Conservation (phyloP, 2,329 filamentous ascomycete genomes). For the Penicillium sp. region DNA sequence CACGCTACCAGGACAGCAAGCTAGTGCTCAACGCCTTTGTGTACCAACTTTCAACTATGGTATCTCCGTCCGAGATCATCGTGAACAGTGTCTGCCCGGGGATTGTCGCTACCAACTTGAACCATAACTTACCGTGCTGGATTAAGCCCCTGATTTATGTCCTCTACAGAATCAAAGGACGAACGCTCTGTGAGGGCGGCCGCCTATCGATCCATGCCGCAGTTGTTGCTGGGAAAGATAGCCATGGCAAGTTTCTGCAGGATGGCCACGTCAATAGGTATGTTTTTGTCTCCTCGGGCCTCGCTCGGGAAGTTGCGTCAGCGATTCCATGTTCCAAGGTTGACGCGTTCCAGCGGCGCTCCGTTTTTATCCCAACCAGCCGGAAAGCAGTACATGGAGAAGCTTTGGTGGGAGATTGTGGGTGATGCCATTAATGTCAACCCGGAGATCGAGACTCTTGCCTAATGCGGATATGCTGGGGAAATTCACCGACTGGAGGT, state of each 20-base stretch:
- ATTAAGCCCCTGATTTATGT: conserved; percentile 9
- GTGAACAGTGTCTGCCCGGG: conserved; percentile 23
- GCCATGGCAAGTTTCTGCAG: conserved; percentile 14
- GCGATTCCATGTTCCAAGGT: too few relatives aligned
- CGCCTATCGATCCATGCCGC: conserved; percentile 13
- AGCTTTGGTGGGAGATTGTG: conserved; percentile 4
- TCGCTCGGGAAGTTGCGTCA: too few relatives aligned
- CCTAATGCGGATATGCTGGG: too few relatives aligned
- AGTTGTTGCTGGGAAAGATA: conserved; percentile 10
- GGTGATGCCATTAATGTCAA: background rate
- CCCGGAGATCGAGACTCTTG: too few relatives aligned
- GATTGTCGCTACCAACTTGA: conserved; percentile 10
- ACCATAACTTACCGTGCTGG: too few relatives aligned
- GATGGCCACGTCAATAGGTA: too few relatives aligned
- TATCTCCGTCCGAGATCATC: conserved; percentile 12
- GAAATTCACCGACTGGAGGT: too few relatives aligned
- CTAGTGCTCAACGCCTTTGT: conserved; percentile 20
- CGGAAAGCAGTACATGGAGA: conserved; percentile 2
- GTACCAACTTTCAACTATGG: conserved; percentile 8
- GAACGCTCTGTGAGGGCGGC: conserved; percentile 7
- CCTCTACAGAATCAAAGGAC: conserved; percentile 1
- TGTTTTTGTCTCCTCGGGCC: too few relatives aligned
- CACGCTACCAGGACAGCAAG: too few relatives aligned
- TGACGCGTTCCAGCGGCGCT: too few relatives aligned
- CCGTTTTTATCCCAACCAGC: background rate